Evolutionary conservation across 495 filamentous ascomycete species (phyloP).

Genomic region (Xylaria bambusicola): DNA sequence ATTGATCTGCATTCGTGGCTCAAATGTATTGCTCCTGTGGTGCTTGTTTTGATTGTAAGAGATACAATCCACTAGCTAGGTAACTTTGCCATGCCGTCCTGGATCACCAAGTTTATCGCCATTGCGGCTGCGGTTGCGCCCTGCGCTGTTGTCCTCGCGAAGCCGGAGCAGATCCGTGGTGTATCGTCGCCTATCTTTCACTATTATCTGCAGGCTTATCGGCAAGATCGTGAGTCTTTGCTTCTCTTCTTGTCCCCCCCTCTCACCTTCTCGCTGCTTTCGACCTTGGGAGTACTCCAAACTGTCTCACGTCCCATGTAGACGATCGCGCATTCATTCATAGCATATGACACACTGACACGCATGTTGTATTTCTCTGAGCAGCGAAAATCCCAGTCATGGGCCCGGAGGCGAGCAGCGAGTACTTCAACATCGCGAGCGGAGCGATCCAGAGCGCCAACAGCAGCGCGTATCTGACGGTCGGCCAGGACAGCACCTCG

Average conservation of each 20-base stretch:
- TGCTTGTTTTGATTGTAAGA: too few species aligned
- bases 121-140: slow-evolving; percentile 15
- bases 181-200: slow-evolving; percentile 47
- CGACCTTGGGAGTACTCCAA: too few species aligned
- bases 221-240: slow-evolving; percentile 33
- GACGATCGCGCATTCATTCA: too few species aligned
- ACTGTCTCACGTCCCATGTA: too few species aligned
- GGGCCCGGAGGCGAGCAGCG: slow-evolving; percentile 46
- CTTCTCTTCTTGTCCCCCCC: neutral
- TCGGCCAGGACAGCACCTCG: slow-evolving; percentile 41
- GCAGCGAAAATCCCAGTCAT: slow-evolving; percentile 44
- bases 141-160: slow-evolving; percentile 24
- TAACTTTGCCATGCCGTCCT: slow-evolving; percentile 18
- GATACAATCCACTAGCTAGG: neutral
- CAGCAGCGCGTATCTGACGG: slow-evolving; percentile 48
- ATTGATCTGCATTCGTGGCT: too few species aligned
- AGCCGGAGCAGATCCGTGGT: slow-evolving; percentile 48
- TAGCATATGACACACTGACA: too few species aligned
- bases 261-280: too few species aligned
- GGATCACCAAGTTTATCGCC: slow-evolving; percentile 17
- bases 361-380: too few species aligned
- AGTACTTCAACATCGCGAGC: slow-evolving; percentile 48
- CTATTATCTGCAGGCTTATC: slow-evolving; percentile 45
- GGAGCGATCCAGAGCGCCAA: slow-evolving; percentile 49
- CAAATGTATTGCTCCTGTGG: too few species aligned